Evolutionary conservation across 768 basidiomycete genomes (phyloP).

Genomic region (Mycena metata): DNA sequence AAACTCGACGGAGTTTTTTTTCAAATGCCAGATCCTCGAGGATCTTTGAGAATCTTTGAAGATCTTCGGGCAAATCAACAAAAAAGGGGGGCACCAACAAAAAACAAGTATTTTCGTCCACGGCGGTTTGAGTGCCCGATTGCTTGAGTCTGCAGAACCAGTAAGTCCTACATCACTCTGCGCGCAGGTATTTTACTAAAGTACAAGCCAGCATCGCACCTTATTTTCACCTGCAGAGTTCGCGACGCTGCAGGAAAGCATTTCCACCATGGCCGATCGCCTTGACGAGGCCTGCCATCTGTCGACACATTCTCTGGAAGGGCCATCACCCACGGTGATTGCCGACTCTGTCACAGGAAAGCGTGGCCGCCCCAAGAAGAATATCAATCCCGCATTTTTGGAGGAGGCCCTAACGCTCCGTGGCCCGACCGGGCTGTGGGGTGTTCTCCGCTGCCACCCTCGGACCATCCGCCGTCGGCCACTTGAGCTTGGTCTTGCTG

Average conservation of each 20-base stretch:
- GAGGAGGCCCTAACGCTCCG: constrained; percentile 43
- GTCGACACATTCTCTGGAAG: constrained; percentile 36
- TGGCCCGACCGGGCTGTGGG: neutral
- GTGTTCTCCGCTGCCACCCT: neutral
- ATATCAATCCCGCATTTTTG: constrained; percentile 43
- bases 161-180: too few relatives aligned
- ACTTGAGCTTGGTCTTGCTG: constrained; percentile 30
- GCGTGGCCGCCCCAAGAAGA: constrained; percentile 32
- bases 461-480: constrained; percentile 33
- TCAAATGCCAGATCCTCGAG: too few relatives aligned
- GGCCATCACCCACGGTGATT: neutral
- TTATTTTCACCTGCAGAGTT: constrained; percentile 36
- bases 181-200: too few relatives aligned
- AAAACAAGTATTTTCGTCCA: too few relatives aligned
- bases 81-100: too few relatives aligned
- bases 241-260: constrained; percentile 31
- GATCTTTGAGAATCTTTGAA: too few relatives aligned
- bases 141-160: too few relatives aligned
- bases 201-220: constrained; percentile 18
- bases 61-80: too few relatives aligned
- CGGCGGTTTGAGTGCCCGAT: too few relatives aligned
- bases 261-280: constrained; percentile 35
- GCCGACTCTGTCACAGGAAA: constrained; percentile 23
- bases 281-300: constrained; percentile 37
- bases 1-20: too few relatives aligned